phyloP scores from a whole-genome alignment of 2,329 filamentous ascomycete species.

The Colletotrichum noveboracense region DNA sequence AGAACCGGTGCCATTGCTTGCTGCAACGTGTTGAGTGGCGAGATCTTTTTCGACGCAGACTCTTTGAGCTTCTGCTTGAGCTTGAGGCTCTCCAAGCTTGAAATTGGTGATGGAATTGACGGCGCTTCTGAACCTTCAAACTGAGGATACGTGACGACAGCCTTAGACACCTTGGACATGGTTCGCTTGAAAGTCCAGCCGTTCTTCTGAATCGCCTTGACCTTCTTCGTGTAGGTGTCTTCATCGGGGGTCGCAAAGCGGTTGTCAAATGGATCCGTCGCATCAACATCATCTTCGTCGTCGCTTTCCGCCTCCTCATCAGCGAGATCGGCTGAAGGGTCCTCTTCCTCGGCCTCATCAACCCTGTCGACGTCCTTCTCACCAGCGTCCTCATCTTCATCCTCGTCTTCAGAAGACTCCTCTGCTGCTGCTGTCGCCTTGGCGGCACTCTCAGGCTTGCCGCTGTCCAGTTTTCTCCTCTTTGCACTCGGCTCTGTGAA shows the following conservation, averaged over 20 bases:
- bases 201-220: conserved; percentile 54
- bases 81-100: conserved; percentile 53
- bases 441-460: conserved; percentile 31
- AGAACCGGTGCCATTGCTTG: conserved; percentile 72
- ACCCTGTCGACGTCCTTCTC: conserved; percentile 32
- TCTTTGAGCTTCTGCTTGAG: conserved; percentile 75
- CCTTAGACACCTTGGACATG: conserved; percentile 51
- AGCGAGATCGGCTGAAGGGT: conserved; percentile 24
- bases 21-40: conserved; percentile 66
- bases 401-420: conserved; percentile 21
- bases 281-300: conserved; percentile 44
- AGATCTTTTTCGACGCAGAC: conserved; percentile 56
- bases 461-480: conserved; percentile 57
- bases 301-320: conserved; percentile 25
- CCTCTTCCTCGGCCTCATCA: conserved; percentile 18
- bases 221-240: conserved; percentile 57
- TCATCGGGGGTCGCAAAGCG: conserved; percentile 79
- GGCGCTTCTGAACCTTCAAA: conserved; percentile 37
- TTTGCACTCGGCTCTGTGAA: conserved; percentile 54
- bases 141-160: conserved; percentile 52
- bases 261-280: conserved; percentile 75
- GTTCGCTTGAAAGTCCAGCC: conserved; percentile 57
- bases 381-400: conserved; percentile 21
- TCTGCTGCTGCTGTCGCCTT: conserved; percentile 10
- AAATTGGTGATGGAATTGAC: conserved; percentile 38